These are phyloP conservation scores for Backusella westeae DNA, from an alignment of 192 early-diverging fungal genomes.

Conservation along the genomic window DNA sequence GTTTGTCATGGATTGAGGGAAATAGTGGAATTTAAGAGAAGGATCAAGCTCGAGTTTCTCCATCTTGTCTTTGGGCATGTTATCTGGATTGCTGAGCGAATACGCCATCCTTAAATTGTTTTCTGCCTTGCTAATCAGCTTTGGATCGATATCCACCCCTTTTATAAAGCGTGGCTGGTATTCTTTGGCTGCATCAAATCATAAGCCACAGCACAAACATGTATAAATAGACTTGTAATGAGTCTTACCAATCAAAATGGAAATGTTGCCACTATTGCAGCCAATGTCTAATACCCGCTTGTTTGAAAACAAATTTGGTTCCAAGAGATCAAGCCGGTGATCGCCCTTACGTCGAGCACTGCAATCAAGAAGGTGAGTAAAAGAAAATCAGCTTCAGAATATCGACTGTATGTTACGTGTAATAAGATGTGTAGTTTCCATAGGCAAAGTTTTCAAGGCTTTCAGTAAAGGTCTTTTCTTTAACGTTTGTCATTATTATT, in stretches of 20 bases:
- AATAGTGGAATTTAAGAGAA: slow-evolving; percentile 43
- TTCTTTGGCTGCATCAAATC: slow-evolving; percentile 39
- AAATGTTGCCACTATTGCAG: slow-evolving; percentile 71
- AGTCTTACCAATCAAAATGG: slow-evolving; percentile 48
- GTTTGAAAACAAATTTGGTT: slow-evolving; percentile 43
- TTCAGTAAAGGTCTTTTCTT: not conserved
- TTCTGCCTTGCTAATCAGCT: slow-evolving; percentile 60
- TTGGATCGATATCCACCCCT: slow-evolving; percentile 75
- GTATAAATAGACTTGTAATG: not conserved
- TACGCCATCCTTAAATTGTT: slow-evolving; percentile 36
- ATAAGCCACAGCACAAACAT: not conserved
- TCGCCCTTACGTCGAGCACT: slow-evolving; percentile 37
- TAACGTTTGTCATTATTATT: not conserved
- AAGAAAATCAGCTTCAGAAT: not conserved
- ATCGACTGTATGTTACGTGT: slow-evolving; percentile 34
- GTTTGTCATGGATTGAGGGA: slow-evolving; percentile 45
- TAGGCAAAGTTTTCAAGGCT: slow-evolving; percentile 8
- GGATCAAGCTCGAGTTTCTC: slow-evolving; percentile 5
- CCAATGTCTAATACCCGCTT: slow-evolving; percentile 76
- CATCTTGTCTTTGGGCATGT: not conserved
- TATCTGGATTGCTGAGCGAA: slow-evolving; percentile 33
- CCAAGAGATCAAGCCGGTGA: slow-evolving; percentile 55
- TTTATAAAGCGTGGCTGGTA: slow-evolving; percentile 51
- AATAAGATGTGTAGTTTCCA: slow-evolving; percentile 65
- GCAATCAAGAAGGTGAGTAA: not conserved